Evolutionary conservation across 2,329 filamentous ascomycete species (phyloP).

Genomic region (Xylaria sp.): DNA sequence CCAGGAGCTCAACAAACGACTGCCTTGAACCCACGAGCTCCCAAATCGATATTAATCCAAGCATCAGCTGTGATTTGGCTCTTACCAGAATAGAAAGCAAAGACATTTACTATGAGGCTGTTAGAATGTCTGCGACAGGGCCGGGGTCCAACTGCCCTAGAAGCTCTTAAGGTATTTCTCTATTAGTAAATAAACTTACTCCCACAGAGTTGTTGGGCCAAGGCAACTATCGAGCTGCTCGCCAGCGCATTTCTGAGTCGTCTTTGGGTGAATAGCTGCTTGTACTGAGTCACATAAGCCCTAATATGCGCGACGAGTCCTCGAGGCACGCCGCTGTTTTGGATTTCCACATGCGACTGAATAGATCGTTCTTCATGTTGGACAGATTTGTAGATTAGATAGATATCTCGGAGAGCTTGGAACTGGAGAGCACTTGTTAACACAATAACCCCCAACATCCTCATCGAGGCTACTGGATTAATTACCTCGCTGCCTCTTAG

Average conservation of each 20-base stretch:
- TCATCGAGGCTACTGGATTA: not conserved
- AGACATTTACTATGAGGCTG: constrained; percentile 51
- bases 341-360: constrained; percentile 23
- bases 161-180: not conserved
- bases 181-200: constrained; percentile 46
- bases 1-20: not conserved
- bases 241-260: constrained; percentile 49
- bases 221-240: constrained; percentile 49
- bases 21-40: not conserved
- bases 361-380: constrained; percentile 41
- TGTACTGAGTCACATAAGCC: constrained; percentile 41
- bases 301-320: constrained; percentile 37
- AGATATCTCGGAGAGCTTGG: constrained; percentile 56
- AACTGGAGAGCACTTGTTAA: constrained; percentile 44
- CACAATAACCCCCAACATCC: not conserved
- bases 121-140: constrained; percentile 35
- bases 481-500: constrained; percentile 54
- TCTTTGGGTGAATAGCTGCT: constrained; percentile 42
- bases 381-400: constrained; percentile 53
- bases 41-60: not conserved
- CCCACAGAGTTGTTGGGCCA: constrained; percentile 52
- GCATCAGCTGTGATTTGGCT: not conserved
- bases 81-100: constrained; percentile 59
- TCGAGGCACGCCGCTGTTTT: constrained; percentile 24
- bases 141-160: not conserved